These are phyloP conservation scores for Linum lewisii DNA, from an alignment of 345 rosid species.

Conservation along the genomic window DNA sequence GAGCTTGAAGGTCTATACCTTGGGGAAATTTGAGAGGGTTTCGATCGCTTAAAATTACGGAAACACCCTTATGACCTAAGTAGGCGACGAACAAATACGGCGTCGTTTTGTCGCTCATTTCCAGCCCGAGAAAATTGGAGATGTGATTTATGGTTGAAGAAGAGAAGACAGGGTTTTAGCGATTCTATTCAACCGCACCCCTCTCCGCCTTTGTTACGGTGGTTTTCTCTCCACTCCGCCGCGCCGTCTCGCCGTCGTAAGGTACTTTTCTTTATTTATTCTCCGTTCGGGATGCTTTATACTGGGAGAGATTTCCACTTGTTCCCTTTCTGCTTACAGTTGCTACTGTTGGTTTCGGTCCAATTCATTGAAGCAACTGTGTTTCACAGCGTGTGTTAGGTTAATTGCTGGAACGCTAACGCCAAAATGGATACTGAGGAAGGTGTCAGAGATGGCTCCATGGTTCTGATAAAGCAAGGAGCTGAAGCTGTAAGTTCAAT, in stretches of 20 bases:
- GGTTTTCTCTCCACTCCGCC: background rate
- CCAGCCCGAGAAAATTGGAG: background rate
- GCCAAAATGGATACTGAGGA: constrained; percentile 7
- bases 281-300: background rate
- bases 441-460: constrained; percentile 14
- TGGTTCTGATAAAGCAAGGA: constrained; percentile 23
- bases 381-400: background rate
- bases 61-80: background rate
- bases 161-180: background rate
- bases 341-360: background rate
- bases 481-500: constrained; percentile 23
- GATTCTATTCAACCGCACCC: background rate
- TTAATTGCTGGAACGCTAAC: background rate
- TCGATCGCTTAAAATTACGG: background rate
- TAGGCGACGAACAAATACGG: background rate
- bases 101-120: background rate
- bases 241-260: background rate
- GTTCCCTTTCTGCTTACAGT: background rate
- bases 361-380: too few relatives aligned
- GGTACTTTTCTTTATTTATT: background rate
- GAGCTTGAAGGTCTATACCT: too few relatives aligned
- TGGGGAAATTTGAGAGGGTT: background rate
- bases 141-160: background rate
- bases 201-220: too few relatives aligned
- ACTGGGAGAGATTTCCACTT: background rate